Evolutionary conservation across 1,284 basidiomycete genomes (phyloP).

Genomic region (Inonotus hispidus): DNA sequence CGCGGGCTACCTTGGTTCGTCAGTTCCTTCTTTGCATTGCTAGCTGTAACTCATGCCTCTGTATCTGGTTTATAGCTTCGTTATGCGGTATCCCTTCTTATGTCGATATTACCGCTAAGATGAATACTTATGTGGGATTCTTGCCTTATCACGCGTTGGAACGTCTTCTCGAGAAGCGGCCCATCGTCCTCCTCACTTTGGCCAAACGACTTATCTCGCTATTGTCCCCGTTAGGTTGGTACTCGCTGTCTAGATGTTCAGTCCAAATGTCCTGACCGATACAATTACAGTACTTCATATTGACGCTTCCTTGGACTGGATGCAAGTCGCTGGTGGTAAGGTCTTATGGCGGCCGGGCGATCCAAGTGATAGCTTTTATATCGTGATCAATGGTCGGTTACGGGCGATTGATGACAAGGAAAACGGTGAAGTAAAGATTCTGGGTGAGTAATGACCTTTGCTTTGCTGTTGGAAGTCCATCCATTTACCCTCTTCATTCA

Average conservation of each 20-base stretch:
- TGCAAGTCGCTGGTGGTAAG: constrained; percentile 93
- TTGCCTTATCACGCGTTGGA: constrained; percentile 87
- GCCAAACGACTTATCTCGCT: constrained; percentile 94
- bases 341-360: constrained; percentile 92
- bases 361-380: constrained; percentile 91
- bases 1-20: constrained; percentile 87
- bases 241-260: constrained; percentile 17
- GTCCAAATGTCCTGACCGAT: constrained; percentile 1
- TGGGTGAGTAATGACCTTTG: constrained; percentile 50
- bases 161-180: constrained; percentile 85
- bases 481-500: background rate
- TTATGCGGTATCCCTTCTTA: constrained; percentile 90
- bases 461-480: background rate
- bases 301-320: constrained; percentile 96
- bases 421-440: constrained; percentile 71
- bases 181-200: constrained; percentile 93
- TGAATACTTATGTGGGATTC: constrained; percentile 95
- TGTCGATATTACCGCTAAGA: constrained; percentile 95
- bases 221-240: constrained; percentile 80
- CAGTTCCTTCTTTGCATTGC: background rate
- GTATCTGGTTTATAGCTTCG: constrained; percentile 56
- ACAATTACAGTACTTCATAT: constrained; percentile 81
- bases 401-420: constrained; percentile 75
- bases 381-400: constrained; percentile 96
- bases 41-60: background rate